Evolutionary conservation across 768 basidiomycete species (phyloP), one percentile per base, ranked within the genome.

Genomic region (Rhodotorula graminis): DNA sequence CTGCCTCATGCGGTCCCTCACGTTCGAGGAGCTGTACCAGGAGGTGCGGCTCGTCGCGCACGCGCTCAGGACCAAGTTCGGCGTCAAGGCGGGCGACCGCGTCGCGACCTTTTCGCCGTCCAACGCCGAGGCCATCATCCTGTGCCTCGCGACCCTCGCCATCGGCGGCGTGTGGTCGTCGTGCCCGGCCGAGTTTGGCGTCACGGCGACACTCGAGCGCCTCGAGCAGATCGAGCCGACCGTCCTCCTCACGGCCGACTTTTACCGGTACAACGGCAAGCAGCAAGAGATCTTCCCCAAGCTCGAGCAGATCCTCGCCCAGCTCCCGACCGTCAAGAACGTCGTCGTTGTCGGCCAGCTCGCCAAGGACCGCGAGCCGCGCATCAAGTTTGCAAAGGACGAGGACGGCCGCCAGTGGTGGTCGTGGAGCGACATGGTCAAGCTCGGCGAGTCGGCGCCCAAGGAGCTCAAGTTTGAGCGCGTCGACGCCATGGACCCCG

Each of bases 181-280:
- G 77, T 89, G 89, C 23, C 89, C 90, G 27, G 87, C 90, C 25
- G 90, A 92, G 80, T 91, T 92, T 80, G 90, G 88, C n/a, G 82
- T 88, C 29, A 85, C 87, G 72, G 90, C 90, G 18, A 89, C 90
- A 4, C 82, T 88, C 56, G 90, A 92, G 81, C 85, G 91, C 84
- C 87, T 92, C 71, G 87, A 90, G 78, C 91, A 92, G 85, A 74
- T 79, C 50, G 52, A 71, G 46, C 78, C 78, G 5, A 78, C 70
- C 37, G 72, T 78, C 3, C 72, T 79, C n/a, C 65, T 79, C n/a
- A 65, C 77, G 0, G 74, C 76, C 42, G 77, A 79, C 69, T 47
- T 53, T 16, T 79, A 77, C 64, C 67, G 69, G 4, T 77, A 70
- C 61, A 67, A 58, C 33, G 78, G 77, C 37, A 79, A 79, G 65